Evolutionary conservation across 371 early-diverging fungal genomes (phyloP).

Genomic region (Choanephora cucurbitarum): DNA sequence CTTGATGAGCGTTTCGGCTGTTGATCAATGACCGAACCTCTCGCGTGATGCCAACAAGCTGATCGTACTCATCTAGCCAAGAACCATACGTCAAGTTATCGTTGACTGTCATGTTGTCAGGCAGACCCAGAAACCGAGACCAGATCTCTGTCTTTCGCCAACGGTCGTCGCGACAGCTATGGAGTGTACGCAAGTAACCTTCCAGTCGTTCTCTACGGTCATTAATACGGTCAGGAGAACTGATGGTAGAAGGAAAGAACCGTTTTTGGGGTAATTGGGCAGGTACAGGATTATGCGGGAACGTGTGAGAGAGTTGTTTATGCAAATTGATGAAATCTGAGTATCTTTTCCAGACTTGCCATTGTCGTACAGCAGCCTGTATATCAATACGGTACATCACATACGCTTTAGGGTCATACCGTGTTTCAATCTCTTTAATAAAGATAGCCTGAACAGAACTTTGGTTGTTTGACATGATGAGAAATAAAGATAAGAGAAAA

Average conservation of each 20-base stretch:
- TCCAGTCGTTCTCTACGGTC: slow-evolving; percentile 79
- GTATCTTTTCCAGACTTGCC: slow-evolving; percentile 87
- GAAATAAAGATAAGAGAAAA: slow-evolving; percentile 19
- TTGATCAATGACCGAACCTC: slow-evolving; percentile 73
- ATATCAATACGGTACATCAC: slow-evolving; percentile 71
- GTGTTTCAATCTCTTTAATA: slow-evolving; percentile 62
- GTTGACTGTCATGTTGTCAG: slow-evolving; percentile 39
- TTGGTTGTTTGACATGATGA: slow-evolving; percentile 27
- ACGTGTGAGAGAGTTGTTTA: slow-evolving; percentile 44
- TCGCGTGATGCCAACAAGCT: slow-evolving; percentile 58
- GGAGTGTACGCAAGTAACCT: slow-evolving; percentile 73
- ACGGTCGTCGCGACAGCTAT: slow-evolving; percentile 69
- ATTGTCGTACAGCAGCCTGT: slow-evolving; percentile 77
- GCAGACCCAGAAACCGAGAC: slow-evolving; percentile 74
- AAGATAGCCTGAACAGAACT: slow-evolving; percentile 63
- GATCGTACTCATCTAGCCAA: slow-evolving; percentile 81
- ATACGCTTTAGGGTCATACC: slow-evolving; percentile 64
- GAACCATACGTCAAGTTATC: slow-evolving; percentile 47
- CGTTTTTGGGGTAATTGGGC: slow-evolving; percentile 66
- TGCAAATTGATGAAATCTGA: slow-evolving; percentile 77
- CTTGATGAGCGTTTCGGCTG: slow-evolving; percentile 65
- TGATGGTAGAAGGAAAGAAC: slow-evolving; percentile 61
- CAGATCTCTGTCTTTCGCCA: slow-evolving; percentile 78
- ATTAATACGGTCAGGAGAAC: slow-evolving; percentile 67
- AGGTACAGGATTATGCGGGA: slow-evolving; percentile 62